Base-by-base conservation (phyloP, 2,329 filamentous ascomycete genomes). In the Calonectria fujianensis region DNA sequence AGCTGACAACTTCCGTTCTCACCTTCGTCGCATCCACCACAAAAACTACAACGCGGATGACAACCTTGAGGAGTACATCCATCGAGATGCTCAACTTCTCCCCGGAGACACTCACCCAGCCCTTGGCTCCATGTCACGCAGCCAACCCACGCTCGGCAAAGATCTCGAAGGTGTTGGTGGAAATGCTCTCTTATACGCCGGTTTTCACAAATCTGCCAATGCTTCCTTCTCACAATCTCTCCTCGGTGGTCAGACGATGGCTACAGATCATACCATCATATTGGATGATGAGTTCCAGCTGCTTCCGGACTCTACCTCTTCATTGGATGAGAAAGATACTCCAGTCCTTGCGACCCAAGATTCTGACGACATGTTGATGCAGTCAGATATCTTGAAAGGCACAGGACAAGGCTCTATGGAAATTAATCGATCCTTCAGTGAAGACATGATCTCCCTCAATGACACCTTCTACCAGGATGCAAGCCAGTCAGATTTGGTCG, bases 1-100 rank as follows among this genome's bases (percentile, higher is more conserved):
- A 29, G 88, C 93, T 66, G 96, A 98, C 84, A 98, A 98, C 81
- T 98, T 98, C 83, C 93, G 93, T 75, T 92, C 93, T 45, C 96
- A 98, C 82, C 88, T 98, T 59, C 88, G 86, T 65, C 90, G 93
- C 14, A 91, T 95, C 80, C 96, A 98, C 82, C 75, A 77, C 0
- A 82, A 83, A 4, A 35, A 81, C 1, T 82, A 88, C 13, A 72
- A 74, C 4, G 74, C 82, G 3, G 87, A 87, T 3, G 84, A 85
- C 24, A 85, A 87, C 39, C 75, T 90, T 6, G 81, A 82, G 27
- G 51, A 78, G 16, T 90, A 84, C 66, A 65, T 83, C 14, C 70
- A 81, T 65, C 77, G 67, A 75, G 80, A 75, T 67, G 76, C 74
- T 16, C 51, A 37, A 3, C 8, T n/a, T 14, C n/a, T 52, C 61